Percentiles rank a stretch among this genome's conserved stretches.
phyloP scores from a whole-genome alignment of 805 yeast species.

The Scheffersomyces amazonensis region DNA sequence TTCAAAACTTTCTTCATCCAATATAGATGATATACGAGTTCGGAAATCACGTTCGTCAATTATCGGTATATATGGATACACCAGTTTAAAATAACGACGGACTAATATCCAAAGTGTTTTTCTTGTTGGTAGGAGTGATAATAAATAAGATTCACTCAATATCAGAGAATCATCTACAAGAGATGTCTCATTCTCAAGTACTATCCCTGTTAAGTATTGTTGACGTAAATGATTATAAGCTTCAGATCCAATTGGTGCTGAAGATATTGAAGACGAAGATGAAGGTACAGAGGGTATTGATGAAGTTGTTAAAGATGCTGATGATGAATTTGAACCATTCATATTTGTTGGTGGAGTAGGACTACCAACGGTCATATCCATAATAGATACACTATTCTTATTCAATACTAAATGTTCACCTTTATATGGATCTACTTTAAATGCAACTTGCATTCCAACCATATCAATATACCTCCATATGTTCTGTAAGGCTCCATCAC shows the following conservation, averaged over 20 bases:
- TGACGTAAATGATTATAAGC: not conserved
- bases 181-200: not conserved
- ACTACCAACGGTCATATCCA: no score
- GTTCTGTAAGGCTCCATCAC: not conserved
- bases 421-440: no score
- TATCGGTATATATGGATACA: constrained; percentile 62
- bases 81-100: constrained; percentile 53
- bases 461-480: not conserved
- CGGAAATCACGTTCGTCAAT: constrained; percentile 55
- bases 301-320: no score
- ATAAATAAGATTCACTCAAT: not conserved
- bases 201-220: not conserved
- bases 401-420: no score
- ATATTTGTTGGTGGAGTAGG: not conserved
- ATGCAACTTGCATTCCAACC: not conserved
- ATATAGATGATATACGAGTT: constrained; percentile 33
- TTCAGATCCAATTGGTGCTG: no score
- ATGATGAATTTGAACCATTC: not conserved
- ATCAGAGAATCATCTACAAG: not conserved
- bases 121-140: constrained; percentile 45
- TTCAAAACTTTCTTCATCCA: constrained; percentile 32
- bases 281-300: no score
- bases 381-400: no score
- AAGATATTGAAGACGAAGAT: no score
- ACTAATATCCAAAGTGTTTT: constrained; percentile 50